phyloP scores from a whole-genome alignment of 306 rosid genomes.

The Malus domestica region DNA sequence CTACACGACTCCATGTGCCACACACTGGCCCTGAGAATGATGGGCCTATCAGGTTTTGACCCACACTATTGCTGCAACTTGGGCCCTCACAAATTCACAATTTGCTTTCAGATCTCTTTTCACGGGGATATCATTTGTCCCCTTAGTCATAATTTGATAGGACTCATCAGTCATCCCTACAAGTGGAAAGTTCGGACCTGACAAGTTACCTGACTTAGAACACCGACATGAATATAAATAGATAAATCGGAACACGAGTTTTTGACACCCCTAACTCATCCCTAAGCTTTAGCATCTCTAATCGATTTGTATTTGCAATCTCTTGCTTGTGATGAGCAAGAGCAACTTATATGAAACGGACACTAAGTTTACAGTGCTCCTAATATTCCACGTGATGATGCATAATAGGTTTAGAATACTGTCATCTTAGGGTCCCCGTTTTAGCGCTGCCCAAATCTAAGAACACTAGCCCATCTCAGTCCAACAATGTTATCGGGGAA shows the following conservation, averaged over 20 bases:
- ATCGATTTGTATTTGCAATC: not conserved
- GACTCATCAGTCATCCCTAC: not conserved
- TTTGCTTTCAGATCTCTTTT: not conserved
- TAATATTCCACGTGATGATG: no score
- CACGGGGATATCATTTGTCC: not conserved
- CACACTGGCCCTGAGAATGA: conserved; percentile 5
- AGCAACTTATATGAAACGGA: not conserved
- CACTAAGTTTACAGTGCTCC: no score
- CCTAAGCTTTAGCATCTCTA: not conserved
- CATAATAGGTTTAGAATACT: no score
- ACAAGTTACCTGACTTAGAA: not conserved
- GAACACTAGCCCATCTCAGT: not conserved
- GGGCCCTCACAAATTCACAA: not conserved
- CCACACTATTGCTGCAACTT: not conserved
- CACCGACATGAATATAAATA: not conserved
- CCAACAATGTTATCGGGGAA: not conserved
- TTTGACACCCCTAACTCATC: no score
- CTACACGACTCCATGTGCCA: conserved; percentile 29
- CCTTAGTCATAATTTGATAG: not conserved
- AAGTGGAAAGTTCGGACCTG: not conserved
- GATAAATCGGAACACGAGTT: no score
- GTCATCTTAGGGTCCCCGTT: rapidly evolving
- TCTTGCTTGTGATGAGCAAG: not conserved
- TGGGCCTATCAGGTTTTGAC: not conserved
- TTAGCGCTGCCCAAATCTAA: not conserved